phyloP scores from a whole-genome alignment of 768 basidiomycete species.

The Lactifluus piperatus region DNA sequence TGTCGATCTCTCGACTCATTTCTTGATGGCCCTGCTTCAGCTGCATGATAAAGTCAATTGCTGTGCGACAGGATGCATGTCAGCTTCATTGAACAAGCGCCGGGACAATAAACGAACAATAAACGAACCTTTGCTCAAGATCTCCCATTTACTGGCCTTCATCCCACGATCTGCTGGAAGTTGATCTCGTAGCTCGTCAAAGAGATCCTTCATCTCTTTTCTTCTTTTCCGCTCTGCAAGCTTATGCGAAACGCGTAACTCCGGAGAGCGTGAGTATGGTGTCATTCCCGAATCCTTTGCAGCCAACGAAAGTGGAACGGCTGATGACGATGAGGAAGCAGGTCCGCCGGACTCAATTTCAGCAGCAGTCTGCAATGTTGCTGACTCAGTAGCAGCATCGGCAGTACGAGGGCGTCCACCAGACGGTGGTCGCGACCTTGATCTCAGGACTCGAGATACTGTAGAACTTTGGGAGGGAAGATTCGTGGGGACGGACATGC shows the following conservation, averaged over 20 bases:
- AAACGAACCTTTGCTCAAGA: constrained; percentile 81
- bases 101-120: not conserved
- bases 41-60: constrained; percentile 80
- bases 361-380: constrained; percentile 18
- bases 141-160: constrained; percentile 99
- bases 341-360: constrained; percentile 17
- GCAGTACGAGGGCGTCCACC: constrained; percentile 31
- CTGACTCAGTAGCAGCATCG: constrained; percentile 33
- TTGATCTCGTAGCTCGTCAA: constrained; percentile 91
- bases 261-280: constrained; percentile 93
- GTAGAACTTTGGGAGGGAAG: constrained; percentile 33
- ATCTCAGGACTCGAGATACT: constrained; percentile 47
- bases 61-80: constrained; percentile 30
- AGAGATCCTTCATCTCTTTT: constrained; percentile 99
- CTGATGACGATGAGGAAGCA: constrained; percentile 17
- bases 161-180: constrained; percentile 87
- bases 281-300: constrained; percentile 36
- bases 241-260: constrained; percentile 92
- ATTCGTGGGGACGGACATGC: constrained; percentile 60
- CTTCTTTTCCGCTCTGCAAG: constrained; percentile 93
- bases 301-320: constrained; percentile 33
- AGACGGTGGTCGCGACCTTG: constrained; percentile 29
- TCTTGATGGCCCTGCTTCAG: constrained; percentile 73
- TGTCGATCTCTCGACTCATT: constrained; percentile 70
- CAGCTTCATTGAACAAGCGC: not conserved